Evolutionary conservation across 2,329 filamentous ascomycete species (phyloP), one percentile per base, ranked within the genome.

Genomic region (Aureobasidium sp.): DNA sequence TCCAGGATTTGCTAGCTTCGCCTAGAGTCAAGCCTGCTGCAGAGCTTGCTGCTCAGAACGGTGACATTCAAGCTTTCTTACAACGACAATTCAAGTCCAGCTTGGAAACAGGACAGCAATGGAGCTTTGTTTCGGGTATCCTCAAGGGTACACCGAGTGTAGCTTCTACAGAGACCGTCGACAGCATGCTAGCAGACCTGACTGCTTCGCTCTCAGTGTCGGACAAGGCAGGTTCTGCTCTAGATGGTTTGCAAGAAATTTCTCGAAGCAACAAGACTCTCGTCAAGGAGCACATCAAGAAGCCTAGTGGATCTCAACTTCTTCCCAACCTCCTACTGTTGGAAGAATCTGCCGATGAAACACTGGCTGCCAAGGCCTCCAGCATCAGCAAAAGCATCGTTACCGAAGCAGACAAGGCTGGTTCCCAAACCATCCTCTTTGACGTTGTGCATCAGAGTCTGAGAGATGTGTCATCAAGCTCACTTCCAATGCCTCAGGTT

Each of bases 401-500:
- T 5, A 57, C 37, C 9, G 55, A 44, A 11, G 55, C 61, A 21
- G 61, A 63, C 42, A 54, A 63, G 32, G 73, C 73, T 49, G 69
- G 74, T 39, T 76, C 74, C 27, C 73, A 75, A 16, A 73, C 76
- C 49, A 78, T 79, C 0, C 76, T 78, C n/a, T 76, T 81, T 61
- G 76, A 80, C 48, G 77, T 85, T 25, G 75, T 86, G 7, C 75
- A 80, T 42, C 76, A 79, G 61, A 81, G 78, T 30, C 73, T 85
- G 29, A 72, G 73, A 36, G 72, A 78, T 37, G 78, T 80, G 5
- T 73, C 72, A 25, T 62, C 70, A 64, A 71, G 74, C 34, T 73
- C 72, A 29, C 66, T 75, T 39, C 82, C 82, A 1, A 75, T 84
- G n/a, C 78, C 80, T 54, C 81, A 82, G 6, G 71, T 87, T n/a